Percentiles rank a stretch among this genome's conserved stretches.
Evolutionary conservation across 1,284 basidiomycete genomes (phyloP).

Genomic region (Anthracocystis panici-leucophaei): DNA sequence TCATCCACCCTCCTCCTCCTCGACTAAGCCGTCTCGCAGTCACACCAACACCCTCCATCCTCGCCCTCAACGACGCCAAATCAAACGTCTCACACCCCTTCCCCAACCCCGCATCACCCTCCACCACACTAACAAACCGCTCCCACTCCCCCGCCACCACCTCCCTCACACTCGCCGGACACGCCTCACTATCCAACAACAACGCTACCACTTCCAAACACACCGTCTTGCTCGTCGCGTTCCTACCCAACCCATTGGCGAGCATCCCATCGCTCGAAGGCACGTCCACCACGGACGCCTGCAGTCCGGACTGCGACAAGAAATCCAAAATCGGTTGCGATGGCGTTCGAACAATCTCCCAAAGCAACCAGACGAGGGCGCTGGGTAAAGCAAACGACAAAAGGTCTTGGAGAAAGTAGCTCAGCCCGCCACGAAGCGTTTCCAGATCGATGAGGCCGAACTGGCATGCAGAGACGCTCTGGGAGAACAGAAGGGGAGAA

Average conservation of each 20-base stretch:
- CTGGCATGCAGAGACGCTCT: slow-evolving; percentile 71
- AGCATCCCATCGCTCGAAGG: slow-evolving; percentile 30
- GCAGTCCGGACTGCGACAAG: slow-evolving; percentile 16
- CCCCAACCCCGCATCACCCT: slow-evolving; percentile 3
- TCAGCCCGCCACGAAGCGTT: slow-evolving; percentile 72
- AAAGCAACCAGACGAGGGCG: slow-evolving; percentile 67
- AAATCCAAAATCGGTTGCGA: slow-evolving; percentile 27
- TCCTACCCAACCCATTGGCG: slow-evolving; percentile 32
- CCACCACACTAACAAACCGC: slow-evolving; percentile 15
- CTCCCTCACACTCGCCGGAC: slow-evolving; percentile 28
- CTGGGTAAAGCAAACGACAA: slow-evolving; percentile 73
- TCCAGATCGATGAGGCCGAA: slow-evolving; percentile 72
- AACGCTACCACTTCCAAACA: slow-evolving; percentile 37
- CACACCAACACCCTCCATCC: slow-evolving; percentile 29
- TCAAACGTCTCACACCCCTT: slow-evolving; percentile 36
- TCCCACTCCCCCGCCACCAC: slow-evolving; percentile 21
- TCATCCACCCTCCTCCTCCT: slow-evolving; percentile 12
- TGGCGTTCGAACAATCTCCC: slow-evolving; percentile 33
- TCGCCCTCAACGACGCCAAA: slow-evolving; percentile 17
- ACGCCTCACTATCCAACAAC: slow-evolving; percentile 38
- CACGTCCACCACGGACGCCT: slow-evolving; percentile 25
- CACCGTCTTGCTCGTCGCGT: slow-evolving; percentile 30
- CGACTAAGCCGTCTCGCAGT: slow-evolving; percentile 20
- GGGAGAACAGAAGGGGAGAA: slow-evolving; percentile 72
- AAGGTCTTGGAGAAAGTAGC: slow-evolving; percentile 73